Conservation (phyloP, 1,139 yeast genomes). For the Kurtzmaniella quercitrusa region DNA sequence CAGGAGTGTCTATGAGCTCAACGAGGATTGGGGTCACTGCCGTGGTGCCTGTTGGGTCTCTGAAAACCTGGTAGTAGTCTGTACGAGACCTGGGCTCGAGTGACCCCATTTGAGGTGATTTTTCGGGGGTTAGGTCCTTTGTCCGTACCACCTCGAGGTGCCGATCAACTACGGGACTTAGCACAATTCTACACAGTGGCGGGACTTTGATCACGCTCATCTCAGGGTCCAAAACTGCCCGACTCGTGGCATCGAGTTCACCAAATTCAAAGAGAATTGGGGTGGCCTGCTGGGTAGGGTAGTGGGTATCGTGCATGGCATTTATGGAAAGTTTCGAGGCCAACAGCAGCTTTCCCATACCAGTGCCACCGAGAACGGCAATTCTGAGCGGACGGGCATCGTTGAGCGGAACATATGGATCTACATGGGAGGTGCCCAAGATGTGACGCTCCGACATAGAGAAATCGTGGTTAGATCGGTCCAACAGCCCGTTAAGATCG, state of each 20-base stretch:
- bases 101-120: constrained; percentile 2
- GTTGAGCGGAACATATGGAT: constrained; percentile 16
- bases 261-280: constrained; percentile 53
- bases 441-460: background rate
- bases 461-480: too few species aligned
- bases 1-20: constrained; percentile 71
- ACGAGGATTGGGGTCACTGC: constrained; percentile 52
- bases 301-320: constrained; percentile 52
- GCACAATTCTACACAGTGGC: constrained; percentile 11
- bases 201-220: constrained; percentile 2
- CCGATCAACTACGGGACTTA: constrained; percentile 29
- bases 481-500: too few species aligned
- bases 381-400: constrained; percentile 43
- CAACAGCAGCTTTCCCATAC: constrained; percentile 47
- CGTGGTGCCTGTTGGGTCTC: background rate
- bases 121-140: constrained; percentile 5
- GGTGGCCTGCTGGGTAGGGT: constrained; percentile 57
- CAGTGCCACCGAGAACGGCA: constrained; percentile 55
- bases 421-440: background rate
- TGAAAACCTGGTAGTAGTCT: constrained; percentile 22
- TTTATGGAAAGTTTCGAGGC: constrained; percentile 49
- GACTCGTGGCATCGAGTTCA: constrained; percentile 36
- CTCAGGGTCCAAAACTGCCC: constrained; percentile 47
- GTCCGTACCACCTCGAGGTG: constrained; percentile 18
- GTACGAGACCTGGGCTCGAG: constrained; percentile 12